These are phyloP conservation scores for Cicer pinnatifidum DNA, from an alignment of 306 rosid species.

Conservation along the genomic window DNA sequence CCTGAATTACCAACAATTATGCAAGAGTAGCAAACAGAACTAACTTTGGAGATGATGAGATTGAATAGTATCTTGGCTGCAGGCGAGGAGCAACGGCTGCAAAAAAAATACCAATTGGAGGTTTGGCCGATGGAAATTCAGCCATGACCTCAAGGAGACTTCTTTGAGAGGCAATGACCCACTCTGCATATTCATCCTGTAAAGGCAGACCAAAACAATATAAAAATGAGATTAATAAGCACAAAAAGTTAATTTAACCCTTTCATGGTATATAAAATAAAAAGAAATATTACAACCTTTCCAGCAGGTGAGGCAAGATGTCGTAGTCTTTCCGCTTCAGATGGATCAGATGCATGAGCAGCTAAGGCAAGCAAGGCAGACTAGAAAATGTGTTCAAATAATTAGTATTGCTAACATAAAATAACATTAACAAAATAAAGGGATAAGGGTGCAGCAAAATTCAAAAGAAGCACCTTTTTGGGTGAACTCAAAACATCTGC, in stretches of 20 bases:
- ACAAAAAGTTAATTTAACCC: background rate
- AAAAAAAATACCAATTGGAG: conserved; percentile 91
- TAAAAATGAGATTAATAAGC: conserved; percentile 42
- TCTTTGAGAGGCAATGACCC: conserved; percentile 84
- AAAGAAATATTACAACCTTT: conserved; percentile 61
- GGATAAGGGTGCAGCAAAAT: conserved; percentile 22
- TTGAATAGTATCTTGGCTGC: conserved; percentile 95
- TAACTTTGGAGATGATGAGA: conserved; percentile 92
- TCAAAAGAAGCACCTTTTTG: conserved; percentile 70
- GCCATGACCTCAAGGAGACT: conserved; percentile 97
- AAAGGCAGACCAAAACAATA: conserved; percentile 39
- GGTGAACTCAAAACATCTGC: conserved; percentile 93
- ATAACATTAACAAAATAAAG: conserved; percentile 16
- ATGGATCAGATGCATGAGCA: conserved; percentile 83
- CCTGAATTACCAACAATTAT: conserved; percentile 27
- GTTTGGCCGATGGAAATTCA: conserved; percentile 86
- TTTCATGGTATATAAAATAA: conserved; percentile 4
- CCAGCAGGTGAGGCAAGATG: conserved; percentile 96
- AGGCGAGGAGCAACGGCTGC: conserved; percentile 92
- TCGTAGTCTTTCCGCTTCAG: conserved; percentile 84
- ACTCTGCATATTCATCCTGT: conserved; percentile 93
- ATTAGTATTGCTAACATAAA: conserved; percentile 34
- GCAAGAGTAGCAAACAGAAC: conserved; percentile 21
- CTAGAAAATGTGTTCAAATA: conserved; percentile 52
- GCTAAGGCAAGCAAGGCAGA: conserved; percentile 85